phyloP scores from a whole-genome alignment of 352 stramenopile genomes.

The Aphanomyces astaci region DNA sequence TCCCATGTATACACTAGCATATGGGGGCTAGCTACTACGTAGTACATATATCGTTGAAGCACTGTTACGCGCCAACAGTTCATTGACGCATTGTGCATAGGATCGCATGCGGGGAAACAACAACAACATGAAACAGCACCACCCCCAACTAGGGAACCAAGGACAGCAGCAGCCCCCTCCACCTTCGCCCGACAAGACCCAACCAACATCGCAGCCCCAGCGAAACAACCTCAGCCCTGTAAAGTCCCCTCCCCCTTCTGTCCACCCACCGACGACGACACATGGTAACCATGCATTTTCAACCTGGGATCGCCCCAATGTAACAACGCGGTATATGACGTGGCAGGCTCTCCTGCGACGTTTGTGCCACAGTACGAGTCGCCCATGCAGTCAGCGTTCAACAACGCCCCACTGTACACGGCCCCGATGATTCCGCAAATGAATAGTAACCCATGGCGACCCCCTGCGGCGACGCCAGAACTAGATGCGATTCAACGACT shows the following conservation, averaged over 20 bases:
- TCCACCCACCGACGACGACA: neutral
- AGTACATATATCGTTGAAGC: no score
- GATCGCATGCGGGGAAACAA: constrained; percentile 13
- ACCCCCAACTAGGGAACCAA: neutral
- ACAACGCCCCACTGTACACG: neutral
- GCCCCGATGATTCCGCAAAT: no score
- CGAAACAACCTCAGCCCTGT: no score
- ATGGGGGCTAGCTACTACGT: no score
- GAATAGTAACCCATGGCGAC: no score
- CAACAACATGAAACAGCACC: neutral
- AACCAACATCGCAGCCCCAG: neutral
- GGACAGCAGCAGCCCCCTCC: neutral
- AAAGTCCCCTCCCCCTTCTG: no score
- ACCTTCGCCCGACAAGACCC: neutral
- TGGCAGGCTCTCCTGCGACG: neutral
- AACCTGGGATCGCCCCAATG: no score
- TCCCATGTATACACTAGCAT: no score
- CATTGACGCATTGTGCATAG: constrained; percentile 1
- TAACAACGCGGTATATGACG: no score
- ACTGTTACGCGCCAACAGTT: no score
- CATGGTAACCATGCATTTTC: no score
- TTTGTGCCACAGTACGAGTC: neutral
- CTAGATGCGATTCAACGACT: constrained; percentile 13
- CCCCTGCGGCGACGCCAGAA: neutral
- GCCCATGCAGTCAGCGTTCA: neutral